These are phyloP conservation scores for Atkinsonella texensis DNA, from an alignment of 2,329 filamentous ascomycete species.

Conservation along the genomic window DNA sequence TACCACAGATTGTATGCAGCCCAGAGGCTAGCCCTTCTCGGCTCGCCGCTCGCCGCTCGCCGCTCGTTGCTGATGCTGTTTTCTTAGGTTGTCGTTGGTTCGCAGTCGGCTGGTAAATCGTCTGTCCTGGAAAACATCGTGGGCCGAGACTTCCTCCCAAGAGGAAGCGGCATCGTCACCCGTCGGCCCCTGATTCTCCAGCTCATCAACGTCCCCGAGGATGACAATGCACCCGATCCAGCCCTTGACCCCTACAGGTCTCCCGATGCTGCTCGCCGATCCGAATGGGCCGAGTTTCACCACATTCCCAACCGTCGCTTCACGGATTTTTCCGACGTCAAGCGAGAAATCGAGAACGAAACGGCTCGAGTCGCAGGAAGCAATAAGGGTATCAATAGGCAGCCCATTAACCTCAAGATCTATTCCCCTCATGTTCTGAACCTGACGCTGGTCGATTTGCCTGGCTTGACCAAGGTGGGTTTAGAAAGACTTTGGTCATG, in stretches of 20 bases:
- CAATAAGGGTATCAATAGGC: slow-evolving; percentile 97
- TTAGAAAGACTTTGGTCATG: background rate
- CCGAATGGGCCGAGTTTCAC: slow-evolving; percentile 89
- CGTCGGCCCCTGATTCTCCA: slow-evolving; percentile 89
- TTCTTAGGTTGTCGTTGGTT: slow-evolving; percentile 84
- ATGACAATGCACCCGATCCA: slow-evolving; percentile 54
- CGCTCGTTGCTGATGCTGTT: background rate
- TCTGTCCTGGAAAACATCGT: slow-evolving; percentile 99
- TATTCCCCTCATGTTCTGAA: slow-evolving; percentile 96
- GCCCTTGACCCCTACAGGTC: slow-evolving; percentile 63
- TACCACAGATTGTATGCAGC: slow-evolving; percentile 84
- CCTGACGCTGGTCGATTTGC: slow-evolving; percentile 89
- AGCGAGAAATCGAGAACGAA: slow-evolving; percentile 94
- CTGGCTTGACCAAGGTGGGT: slow-evolving; percentile 80
- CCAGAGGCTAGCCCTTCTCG: background rate
- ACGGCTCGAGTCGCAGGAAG: slow-evolving; percentile 82
- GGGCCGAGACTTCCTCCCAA: slow-evolving; percentile 89
- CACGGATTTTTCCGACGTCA: slow-evolving; percentile 85
- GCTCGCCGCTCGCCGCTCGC: slow-evolving; percentile 5
- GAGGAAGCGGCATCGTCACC: slow-evolving; percentile 94
- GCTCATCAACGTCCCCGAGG: slow-evolving; percentile 88
- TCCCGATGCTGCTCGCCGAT: slow-evolving; percentile 53
- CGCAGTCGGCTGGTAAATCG: slow-evolving; percentile 95
- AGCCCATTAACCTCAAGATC: slow-evolving; percentile 96
- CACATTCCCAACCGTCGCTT: slow-evolving; percentile 84